A percentile compares a stretch with the other conserved stretches of the same genome.
These are phyloP conservation scores for Teratosphaeria nubilosa DNA, from an alignment of 2,329 filamentous ascomycete genomes.

Conservation along the genomic window DNA sequence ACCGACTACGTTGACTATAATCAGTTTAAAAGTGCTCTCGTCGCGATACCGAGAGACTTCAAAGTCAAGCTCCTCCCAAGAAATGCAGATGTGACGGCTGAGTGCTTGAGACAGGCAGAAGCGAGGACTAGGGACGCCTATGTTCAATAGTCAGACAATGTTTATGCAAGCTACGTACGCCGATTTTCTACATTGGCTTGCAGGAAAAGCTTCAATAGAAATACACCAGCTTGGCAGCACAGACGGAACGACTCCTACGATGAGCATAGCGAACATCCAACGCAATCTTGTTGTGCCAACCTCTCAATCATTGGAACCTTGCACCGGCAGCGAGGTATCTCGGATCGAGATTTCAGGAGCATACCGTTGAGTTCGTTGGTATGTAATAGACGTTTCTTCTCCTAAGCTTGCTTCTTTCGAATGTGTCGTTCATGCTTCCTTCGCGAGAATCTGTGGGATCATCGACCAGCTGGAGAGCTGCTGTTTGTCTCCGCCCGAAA, in stretches of 20 bases:
- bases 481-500: background rate
- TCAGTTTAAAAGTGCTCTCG: conserved; percentile 48
- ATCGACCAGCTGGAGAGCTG: background rate
- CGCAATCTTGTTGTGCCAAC: background rate
- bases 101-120: conserved; percentile 35
- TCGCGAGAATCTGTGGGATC: background rate
- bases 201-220: background rate
- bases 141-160: conserved; percentile 16
- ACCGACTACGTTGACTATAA: conserved; percentile 56
- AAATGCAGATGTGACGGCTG: conserved; percentile 29
- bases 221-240: background rate
- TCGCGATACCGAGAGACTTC: conserved; percentile 50
- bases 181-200: background rate
- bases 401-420: background rate
- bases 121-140: conserved; percentile 41
- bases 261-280: background rate
- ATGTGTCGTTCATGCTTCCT: background rate
- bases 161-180: background rate
- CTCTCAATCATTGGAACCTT: background rate
- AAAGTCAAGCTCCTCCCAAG: conserved; percentile 47
- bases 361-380: background rate
- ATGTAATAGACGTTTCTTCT: background rate
- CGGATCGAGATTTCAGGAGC: background rate
- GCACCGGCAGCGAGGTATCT: background rate
- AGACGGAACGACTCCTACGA: background rate